Evolutionary conservation across 2,329 filamentous ascomycete species (phyloP), one percentile per base, ranked within the genome.

Genomic region (Penicillium sp.): DNA sequence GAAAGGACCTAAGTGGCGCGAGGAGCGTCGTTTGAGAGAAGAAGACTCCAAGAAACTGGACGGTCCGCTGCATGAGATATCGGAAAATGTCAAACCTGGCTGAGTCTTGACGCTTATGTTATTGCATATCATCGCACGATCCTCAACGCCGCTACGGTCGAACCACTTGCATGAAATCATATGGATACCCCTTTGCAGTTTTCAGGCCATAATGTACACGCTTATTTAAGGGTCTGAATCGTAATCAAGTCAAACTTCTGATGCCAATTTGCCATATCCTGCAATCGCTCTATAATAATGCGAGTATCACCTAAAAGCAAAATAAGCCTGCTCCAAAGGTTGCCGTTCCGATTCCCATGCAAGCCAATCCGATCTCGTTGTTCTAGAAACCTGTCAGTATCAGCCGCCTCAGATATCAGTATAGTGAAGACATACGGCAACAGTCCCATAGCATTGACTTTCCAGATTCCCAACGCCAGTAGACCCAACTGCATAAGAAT

Each of bases 361-460:
- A 67, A 99, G 79, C 94, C 94, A 99, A 75, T 99, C 94, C 63
- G 92, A 96, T 71, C 91, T 87, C 56, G 94, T 97, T 51, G 94
- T 99, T 67, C 90, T 94, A 53, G 22, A 35, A 22, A 43, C 22
- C 26, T 29, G 46, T 66, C 46, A 66, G 62, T 56, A 40, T 37
- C 15, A 15, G 9, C 3, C 18, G 23, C 6, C 9, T n/a, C 8
- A 20, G n/a, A 42, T 11, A 33, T 23, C 4, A 3, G 3, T n/a
- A 15, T 6, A 29, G 43, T 22, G 11, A 7, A 18, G 18, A 25
- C 89, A 72, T 81, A 93, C 86, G 94, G 94, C 73, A 99, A 80
- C 65, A 99, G 76, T 0, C 94, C 94, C 94, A 99, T 99, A 35
- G 84, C 86, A 75, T 97, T 96, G 26, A 99, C 86, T 76, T 99